Base-by-base conservation (phyloP, 2,329 filamentous ascomycete species). In the Calcarisporium arbuscula region DNA sequence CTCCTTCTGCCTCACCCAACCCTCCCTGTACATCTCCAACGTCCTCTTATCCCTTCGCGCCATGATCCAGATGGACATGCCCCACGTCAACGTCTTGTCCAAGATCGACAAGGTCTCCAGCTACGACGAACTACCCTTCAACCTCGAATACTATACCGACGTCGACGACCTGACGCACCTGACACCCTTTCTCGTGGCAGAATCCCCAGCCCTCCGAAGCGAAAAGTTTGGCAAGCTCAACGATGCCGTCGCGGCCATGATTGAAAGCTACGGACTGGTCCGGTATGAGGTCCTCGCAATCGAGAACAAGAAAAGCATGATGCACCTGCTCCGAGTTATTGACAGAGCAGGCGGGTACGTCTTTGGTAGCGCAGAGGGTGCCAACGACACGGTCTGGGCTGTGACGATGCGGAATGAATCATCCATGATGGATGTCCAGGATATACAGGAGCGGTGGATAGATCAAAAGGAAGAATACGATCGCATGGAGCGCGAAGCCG, bases 1-100 rank as follows among this genome's bases (percentile, higher is more conserved):
- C 58, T 94, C 86, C 5, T 92, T 95, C 56, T 90, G 87, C 57
- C 73, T 96, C 19, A 95, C 89, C 1, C 80, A 94, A 40, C 92
- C 92, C 1, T 95, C 89, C 4, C 76, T 96, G 41, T 98, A 95
- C 61, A 83, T 98, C 40, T 94, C 90, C 47, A 92, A 94, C 49
- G 73, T 98, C 38, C 80, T 98, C 37, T 80, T 98, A 17, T 90
- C 88, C 36, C 77, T 98, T 44, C 83, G 92, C 46, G 89, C 87
- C 49, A 98, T 98, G 90, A 79, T 98, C 34, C 92, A 96, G 63
- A 90, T 98, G 75, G 92, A 96, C 54, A 83, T 96, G 42, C 88
- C 92, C 1, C 87, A 95, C 54, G 71, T 98, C 47, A 98, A 98
- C 53, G 85, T 98, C 42, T 74, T 98, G 18, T 95, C 89, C 38